phyloP scores from a whole-genome alignment of 805 yeast genomes.

The Pichia sporocuriosa region DNA sequence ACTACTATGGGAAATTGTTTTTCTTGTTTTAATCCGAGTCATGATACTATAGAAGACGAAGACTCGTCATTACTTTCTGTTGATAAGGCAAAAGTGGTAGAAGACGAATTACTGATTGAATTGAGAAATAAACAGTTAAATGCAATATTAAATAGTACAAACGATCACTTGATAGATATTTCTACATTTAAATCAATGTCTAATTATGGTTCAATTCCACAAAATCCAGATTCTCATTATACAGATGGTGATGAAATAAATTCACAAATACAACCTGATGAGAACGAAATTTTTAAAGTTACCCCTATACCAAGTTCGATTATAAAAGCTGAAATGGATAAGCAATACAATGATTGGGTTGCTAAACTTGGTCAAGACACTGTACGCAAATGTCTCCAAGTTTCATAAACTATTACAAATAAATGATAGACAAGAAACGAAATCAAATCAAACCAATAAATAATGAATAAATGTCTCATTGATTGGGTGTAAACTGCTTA shows the following conservation, averaged over 20 bases:
- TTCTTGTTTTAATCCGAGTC: constrained; percentile 24
- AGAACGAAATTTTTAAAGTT: constrained; percentile 7
- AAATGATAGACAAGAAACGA: constrained; percentile 2
- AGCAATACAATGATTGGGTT: constrained; percentile 3
- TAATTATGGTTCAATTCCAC: not conserved
- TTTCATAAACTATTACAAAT: not conserved
- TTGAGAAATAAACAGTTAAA: constrained; percentile 28
- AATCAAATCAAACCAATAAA: too few relatives aligned
- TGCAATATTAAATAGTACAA: constrained; percentile 28
- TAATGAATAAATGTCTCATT: too few relatives aligned
- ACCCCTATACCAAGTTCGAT: constrained; percentile 6
- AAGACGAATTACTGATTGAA: constrained; percentile 22
- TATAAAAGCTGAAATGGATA: constrained; percentile 2
- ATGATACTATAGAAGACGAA: constrained; percentile 8
- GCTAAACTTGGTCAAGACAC: constrained; percentile 1
- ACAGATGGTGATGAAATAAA: not conserved
- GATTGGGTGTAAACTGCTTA: too few relatives aligned
- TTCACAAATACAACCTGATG: constrained; percentile 7
- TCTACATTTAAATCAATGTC: constrained; percentile 16
- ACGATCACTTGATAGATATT: constrained; percentile 29
- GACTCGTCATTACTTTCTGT: constrained; percentile 7
- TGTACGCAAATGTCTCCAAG: too few relatives aligned
- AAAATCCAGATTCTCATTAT: not conserved
- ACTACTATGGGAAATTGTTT: constrained; percentile 30
- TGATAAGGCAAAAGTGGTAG: constrained; percentile 8